Evolutionary conservation across 768 basidiomycete species (phyloP), one percentile per base, ranked within the genome.

Genomic region (Rhizopogon sp.): DNA sequence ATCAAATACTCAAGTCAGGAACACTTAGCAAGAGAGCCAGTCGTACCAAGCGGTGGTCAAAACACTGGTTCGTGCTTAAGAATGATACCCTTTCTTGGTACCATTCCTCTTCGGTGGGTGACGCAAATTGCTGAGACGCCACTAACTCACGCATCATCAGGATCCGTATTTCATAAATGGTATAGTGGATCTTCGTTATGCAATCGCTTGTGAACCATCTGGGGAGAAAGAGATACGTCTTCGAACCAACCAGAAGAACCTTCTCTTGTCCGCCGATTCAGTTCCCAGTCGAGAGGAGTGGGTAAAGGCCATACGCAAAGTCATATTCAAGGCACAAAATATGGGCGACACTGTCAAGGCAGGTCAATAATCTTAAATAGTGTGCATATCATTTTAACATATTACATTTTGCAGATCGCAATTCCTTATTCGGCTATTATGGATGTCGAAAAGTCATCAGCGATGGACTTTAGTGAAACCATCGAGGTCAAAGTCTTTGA

Each of bases 81-180:
- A 96, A 98, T 58, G 93, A 95, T 64, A 91, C 93, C 0, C 76
- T 99, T 28, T 94, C 93, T 16, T 99, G 97, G 97, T 98, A 92
- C 69, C 90, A 93, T 59, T 92, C 90, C 6, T 93, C 94, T 54
- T 86, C 92, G 54, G 94, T 93, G 14, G 7, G 47, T 49, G 14
- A 37, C 22, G 25, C 37, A 35, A 10, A 37, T 25, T 16, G 14
- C 50, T 41, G 45, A 50, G 43, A 39, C 43, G 42, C 39, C 35
- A 17, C 56, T 51, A 53, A 10, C 52, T 61, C 40, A 49, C 42
- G 17, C 47, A 29, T 13, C 29, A 33, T 25, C 57, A 96, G 93
- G 94, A 99, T 63, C 96, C 95, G 2, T 99, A 99, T 71, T 99
- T 99, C 69, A 91, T 95, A 10, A 90, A 94, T 60, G 97, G 94